Conservation (phyloP, 305 asterid genomes). For the Fraxinus baroniana region DNA sequence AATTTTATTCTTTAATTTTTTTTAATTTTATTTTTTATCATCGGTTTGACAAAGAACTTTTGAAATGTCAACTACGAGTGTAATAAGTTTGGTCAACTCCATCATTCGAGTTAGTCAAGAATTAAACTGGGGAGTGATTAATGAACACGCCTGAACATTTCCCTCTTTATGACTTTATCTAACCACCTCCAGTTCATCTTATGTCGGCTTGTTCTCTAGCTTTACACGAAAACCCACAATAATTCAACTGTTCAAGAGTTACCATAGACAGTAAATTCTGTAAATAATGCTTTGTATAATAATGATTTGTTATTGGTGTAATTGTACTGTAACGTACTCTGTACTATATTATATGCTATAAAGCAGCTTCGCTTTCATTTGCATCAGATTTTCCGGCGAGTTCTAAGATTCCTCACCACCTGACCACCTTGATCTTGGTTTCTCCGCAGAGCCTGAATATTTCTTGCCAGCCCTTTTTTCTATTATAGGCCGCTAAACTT, state of each 20-base stretch:
- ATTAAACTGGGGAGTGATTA: not conserved
- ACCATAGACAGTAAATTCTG: not conserved
- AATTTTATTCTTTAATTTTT: not conserved
- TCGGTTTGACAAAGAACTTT: not conserved
- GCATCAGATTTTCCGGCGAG: slow-evolving; percentile 68
- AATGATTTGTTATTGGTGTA: not conserved
- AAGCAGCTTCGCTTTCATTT: slow-evolving; percentile 38
- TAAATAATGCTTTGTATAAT: not conserved
- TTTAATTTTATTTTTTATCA: not conserved
- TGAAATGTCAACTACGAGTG: not conserved
- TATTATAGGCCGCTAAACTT: slow-evolving; percentile 25
- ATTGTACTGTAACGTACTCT: slow-evolving; percentile 11
- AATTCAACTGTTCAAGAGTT: slow-evolving; percentile 5
- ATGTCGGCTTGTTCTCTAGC: slow-evolving; percentile 58
- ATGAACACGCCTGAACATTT: slow-evolving; percentile 51
- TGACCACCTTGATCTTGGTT: slow-evolving; percentile 35
- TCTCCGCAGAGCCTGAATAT: slow-evolving; percentile 39
- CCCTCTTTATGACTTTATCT: slow-evolving; percentile 28
- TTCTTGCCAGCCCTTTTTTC: slow-evolving; percentile 23
- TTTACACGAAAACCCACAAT: slow-evolving; percentile 27
- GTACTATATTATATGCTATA: slow-evolving; percentile 22
- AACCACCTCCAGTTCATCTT: slow-evolving; percentile 37
- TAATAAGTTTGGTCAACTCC: not conserved
- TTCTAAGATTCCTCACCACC: slow-evolving; percentile 44
- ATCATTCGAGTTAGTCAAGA: not conserved